A percentile compares a stretch with the other conserved stretches of the same genome.
Evolutionary conservation across 2,329 filamentous ascomycete species (phyloP).

Genomic region (Sclerotinia minor): DNA sequence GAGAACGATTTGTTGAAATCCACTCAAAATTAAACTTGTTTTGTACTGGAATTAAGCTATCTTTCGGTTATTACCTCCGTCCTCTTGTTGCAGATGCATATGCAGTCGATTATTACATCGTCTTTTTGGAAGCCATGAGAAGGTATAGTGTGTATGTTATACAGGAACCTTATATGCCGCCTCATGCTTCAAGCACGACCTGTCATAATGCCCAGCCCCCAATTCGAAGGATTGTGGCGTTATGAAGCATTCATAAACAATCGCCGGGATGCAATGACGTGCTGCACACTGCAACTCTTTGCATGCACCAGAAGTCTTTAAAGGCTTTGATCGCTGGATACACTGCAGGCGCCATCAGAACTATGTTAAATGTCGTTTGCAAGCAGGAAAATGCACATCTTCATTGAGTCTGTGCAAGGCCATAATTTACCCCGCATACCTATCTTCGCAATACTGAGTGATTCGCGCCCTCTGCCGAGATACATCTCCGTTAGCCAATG

Average conservation of each 20-base stretch:
- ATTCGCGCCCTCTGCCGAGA: conserved; percentile 2
- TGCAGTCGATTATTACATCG: conserved; percentile 7
- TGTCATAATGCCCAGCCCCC: background rate
- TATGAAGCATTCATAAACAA: conserved; percentile 12
- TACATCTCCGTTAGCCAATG: conserved; percentile 11
- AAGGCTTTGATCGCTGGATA: conserved; percentile 3
- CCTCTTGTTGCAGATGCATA: conserved; percentile 23
- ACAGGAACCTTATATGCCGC: conserved; percentile 2
- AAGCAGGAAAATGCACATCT: conserved; percentile 3
- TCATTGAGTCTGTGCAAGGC: background rate
- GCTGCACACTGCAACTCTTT: background rate
- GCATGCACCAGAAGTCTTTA: background rate
- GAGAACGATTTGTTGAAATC: conserved; percentile 6
- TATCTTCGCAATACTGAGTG: background rate
- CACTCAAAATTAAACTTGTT: background rate
- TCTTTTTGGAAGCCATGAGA: background rate
- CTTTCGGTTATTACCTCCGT: background rate
- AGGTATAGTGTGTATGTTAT: conserved; percentile 8
- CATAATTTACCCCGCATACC: conserved; percentile 6
- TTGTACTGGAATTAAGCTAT: conserved; percentile 13
- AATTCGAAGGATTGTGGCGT: conserved; percentile 22
- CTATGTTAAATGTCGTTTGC: background rate
- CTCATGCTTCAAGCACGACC: conserved; percentile 9
- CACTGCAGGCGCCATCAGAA: conserved; percentile 7
- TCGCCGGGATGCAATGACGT: background rate